These are phyloP conservation scores for Metschnikowia sp. DNA, from an alignment of 805 yeast genomes.

Conservation along the genomic window DNA sequence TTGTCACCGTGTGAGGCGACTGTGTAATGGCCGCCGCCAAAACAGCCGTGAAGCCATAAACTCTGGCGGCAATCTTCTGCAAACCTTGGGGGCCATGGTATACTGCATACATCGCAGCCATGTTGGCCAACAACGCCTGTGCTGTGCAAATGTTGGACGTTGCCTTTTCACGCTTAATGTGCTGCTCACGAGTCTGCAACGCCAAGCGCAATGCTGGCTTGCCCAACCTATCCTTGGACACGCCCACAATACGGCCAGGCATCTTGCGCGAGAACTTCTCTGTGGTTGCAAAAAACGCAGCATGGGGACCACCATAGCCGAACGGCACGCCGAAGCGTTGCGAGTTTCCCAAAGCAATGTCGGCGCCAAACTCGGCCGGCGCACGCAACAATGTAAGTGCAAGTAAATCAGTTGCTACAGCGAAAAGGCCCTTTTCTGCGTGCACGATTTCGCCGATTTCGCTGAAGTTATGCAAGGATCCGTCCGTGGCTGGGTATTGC, in stretches of 20 bases:
- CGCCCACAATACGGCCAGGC: conserved; percentile 95
- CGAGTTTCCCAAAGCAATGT: conserved; percentile 85
- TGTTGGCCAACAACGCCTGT: conserved; percentile 92
- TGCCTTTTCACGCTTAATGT: conserved; percentile 95
- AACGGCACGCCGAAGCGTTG: conserved; percentile 97
- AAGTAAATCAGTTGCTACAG: conserved; percentile 88
- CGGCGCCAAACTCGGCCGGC: conserved; percentile 85
- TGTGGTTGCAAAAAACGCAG: conserved; percentile 92
- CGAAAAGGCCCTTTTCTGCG: conserved; percentile 63
- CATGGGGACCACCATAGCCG: conserved; percentile 99
- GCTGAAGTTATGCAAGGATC: conserved; percentile 48
- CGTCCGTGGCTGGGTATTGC: conserved; percentile 90
- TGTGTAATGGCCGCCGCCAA: conserved; percentile 57
- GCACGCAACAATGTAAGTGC: conserved; percentile 84
- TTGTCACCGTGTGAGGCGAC: conserved; percentile 46
- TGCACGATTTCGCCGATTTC: conserved; percentile 66
- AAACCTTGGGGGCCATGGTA: conserved; percentile 94
- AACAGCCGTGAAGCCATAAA: conserved; percentile 68
- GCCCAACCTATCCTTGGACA: conserved; percentile 87
- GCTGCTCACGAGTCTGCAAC: conserved; percentile 97
- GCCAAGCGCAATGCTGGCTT: conserved; percentile 88
- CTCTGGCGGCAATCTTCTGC: conserved; percentile 69
- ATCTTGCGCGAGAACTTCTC: conserved; percentile 81
- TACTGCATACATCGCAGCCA: conserved; percentile 92
- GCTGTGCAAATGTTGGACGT: conserved; percentile 98